Percentiles rank a stretch among this genome's conserved stretches.
Conservation (phyloP, 805 yeast genomes). For the Candida bentonensis region DNA sequence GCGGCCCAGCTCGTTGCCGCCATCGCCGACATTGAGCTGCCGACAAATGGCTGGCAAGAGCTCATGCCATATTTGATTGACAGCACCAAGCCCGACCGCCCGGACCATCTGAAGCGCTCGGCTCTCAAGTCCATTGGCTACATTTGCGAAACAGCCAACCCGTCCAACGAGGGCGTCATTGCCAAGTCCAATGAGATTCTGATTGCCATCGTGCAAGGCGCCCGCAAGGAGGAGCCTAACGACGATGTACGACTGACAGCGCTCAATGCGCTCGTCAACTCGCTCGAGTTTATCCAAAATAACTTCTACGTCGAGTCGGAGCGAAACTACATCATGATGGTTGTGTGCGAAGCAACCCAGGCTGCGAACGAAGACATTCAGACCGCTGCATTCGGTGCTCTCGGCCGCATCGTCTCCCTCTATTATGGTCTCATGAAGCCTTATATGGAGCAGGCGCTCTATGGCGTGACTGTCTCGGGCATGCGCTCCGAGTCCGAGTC, state of each 20-base stretch:
- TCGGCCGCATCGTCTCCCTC: slow-evolving; percentile 79
- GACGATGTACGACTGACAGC: slow-evolving; percentile 75
- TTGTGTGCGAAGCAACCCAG: slow-evolving; percentile 98
- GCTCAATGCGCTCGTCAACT: slow-evolving; percentile 77
- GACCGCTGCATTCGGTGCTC: slow-evolving; percentile 90
- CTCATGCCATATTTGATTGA: slow-evolving; percentile 73
- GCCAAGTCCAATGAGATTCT: slow-evolving; percentile 83
- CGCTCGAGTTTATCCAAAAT: slow-evolving; percentile 74
- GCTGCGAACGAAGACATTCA: slow-evolving; percentile 68
- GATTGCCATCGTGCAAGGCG: slow-evolving; percentile 95
- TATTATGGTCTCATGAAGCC: slow-evolving; percentile 84
- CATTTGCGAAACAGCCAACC: slow-evolving; percentile 90
- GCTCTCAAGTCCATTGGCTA: slow-evolving; percentile 85
- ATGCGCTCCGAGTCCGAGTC: slow-evolving; percentile 75
- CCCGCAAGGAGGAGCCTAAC: slow-evolving; percentile 67
- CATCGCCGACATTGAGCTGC: slow-evolving; percentile 90
- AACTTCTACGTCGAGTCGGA: slow-evolving; percentile 91
- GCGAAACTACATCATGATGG: slow-evolving; percentile 95
- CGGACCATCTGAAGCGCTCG: slow-evolving; percentile 71
- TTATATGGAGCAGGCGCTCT: slow-evolving; percentile 95
- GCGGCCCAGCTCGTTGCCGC: slow-evolving; percentile 94
- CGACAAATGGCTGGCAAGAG: slow-evolving; percentile 77
- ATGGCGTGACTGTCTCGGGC: slow-evolving; percentile 77
- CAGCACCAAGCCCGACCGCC: slow-evolving; percentile 67
- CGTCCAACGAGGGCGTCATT: slow-evolving; percentile 58